Percentiles rank a stretch among this genome's conserved stretches.
Conservation (phyloP, 306 rosid species). For the Mimosa pudica region DNA sequence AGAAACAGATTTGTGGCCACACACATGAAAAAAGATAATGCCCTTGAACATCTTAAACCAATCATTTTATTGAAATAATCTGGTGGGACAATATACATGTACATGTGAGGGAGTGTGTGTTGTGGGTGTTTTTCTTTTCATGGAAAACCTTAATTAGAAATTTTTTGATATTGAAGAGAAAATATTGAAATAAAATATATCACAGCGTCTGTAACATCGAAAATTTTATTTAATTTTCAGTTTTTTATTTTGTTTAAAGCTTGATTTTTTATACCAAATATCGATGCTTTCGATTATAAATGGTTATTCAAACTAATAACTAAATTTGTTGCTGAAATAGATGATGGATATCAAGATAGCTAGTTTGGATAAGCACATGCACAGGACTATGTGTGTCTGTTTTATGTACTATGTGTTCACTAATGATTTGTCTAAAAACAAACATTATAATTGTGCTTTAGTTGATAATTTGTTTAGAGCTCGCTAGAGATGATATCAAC, state of each 20-base stretch:
- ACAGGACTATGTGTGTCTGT: neutral
- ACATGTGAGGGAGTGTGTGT: neutral
- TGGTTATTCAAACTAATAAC: neutral
- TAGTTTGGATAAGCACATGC: neutral
- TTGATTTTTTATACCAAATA: neutral
- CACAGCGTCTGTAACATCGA: neutral
- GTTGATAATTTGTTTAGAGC: neutral
- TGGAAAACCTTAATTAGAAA: neutral
- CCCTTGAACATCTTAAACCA: conserved; percentile 3
- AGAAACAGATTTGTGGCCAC: neutral
- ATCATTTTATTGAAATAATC: neutral
- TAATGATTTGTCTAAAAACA: neutral
- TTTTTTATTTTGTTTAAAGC: neutral
- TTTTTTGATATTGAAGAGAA: neutral
- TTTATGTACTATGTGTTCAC: neutral
- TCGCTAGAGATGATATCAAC: neutral
- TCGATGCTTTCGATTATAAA: neutral
- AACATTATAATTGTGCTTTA: neutral
- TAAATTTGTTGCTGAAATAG: neutral
- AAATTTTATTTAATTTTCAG: neutral
- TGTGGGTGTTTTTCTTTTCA: neutral
- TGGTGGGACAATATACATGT: neutral
- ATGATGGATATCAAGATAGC: neutral
- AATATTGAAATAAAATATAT: neutral
- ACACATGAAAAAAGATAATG: conserved; percentile 10